Evolutionary conservation across 306 rosid species (phyloP).

Genomic region (Quercus aquifolioides): DNA sequence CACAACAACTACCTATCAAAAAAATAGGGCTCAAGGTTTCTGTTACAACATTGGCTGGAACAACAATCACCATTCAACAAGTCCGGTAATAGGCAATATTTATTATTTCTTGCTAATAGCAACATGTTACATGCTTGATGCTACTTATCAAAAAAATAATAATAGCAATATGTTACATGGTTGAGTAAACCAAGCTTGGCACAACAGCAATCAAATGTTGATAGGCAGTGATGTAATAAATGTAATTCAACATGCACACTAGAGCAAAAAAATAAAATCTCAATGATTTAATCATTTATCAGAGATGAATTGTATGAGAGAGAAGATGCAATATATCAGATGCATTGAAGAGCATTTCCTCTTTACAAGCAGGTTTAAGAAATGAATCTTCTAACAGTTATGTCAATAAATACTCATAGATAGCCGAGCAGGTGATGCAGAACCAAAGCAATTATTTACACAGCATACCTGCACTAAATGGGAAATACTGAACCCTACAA

Average conservation of each 20-base stretch:
- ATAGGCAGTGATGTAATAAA: neutral
- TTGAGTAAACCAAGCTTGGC: neutral
- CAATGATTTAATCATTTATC: neutral
- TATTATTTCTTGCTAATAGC: neutral
- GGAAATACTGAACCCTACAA: slow-evolving; percentile 22
- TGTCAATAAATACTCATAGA: slow-evolving; percentile 1
- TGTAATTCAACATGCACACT: neutral
- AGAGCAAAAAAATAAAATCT: neutral
- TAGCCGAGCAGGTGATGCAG: slow-evolving; percentile 20
- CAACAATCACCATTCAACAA: neutral
- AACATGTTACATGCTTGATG: neutral
- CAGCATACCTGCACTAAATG: slow-evolving; percentile 19
- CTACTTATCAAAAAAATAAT: too few relatives aligned
- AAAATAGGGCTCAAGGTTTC: neutral
- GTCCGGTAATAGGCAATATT: neutral
- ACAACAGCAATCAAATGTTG: neutral
- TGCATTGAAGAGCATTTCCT: slow-evolving; percentile 13
- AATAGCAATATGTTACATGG: neutral
- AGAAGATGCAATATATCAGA: neutral
- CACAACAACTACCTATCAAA: neutral
- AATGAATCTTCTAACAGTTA: slow-evolving; percentile 3
- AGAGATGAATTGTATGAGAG: neutral
- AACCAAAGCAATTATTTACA: slow-evolving; percentile 40
- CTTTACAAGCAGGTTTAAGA: slow-evolving; percentile 8
- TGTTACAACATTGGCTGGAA: neutral